Base-by-base conservation (phyloP, 257 asterid genomes). In the Rhazya stricta region DNA sequence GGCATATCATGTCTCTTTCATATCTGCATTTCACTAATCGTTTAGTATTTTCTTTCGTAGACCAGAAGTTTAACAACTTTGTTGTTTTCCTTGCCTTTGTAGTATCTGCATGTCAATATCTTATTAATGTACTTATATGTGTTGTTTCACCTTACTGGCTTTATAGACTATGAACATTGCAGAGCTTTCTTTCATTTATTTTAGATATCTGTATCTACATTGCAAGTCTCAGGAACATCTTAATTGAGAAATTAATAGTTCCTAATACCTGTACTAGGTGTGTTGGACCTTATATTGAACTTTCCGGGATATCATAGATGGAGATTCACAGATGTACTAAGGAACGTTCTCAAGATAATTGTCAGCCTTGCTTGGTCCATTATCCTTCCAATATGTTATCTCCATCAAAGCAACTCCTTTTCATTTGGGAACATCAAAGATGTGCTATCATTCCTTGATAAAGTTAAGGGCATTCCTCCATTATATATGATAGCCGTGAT, bases 271-370 rank as follows among this genome's bases (percentile, higher is more conserved):
- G 61, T 71, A 45, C 16, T 72, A 95, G 99, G 98, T 88, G 77
- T 91, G 32, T 74, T 95, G 97, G 99, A 95, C 86, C 63, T 91
- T 67, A 2, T 85, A 76, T 85, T 95, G 84, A 92, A 95, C 88
- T 92, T 87, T 84, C 99, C 99, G 60, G 98, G 96, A 63, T 91
- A 87, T 82, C 94, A 88, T 76, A 85, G 98, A 86, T 92, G 98
- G 96, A 91, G 82, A 74, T 91, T 89, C 83, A 85, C 92, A 25
- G 85, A 83, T 78, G 92, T 95, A 45, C 67, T 89, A 81, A 89
- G 99, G 83, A 89, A 75, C 56, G 37, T 91, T 74, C 89, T 92
- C 79, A 95, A 95, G 90, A 79, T 92, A 83, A 79, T 91, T 79
- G 88, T 86, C 87, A 91, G 96, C 85, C 83, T 87, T 67, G 94